Base-by-base conservation (phyloP, 2,329 filamentous ascomycete species). In the Knufia petricola region DNA sequence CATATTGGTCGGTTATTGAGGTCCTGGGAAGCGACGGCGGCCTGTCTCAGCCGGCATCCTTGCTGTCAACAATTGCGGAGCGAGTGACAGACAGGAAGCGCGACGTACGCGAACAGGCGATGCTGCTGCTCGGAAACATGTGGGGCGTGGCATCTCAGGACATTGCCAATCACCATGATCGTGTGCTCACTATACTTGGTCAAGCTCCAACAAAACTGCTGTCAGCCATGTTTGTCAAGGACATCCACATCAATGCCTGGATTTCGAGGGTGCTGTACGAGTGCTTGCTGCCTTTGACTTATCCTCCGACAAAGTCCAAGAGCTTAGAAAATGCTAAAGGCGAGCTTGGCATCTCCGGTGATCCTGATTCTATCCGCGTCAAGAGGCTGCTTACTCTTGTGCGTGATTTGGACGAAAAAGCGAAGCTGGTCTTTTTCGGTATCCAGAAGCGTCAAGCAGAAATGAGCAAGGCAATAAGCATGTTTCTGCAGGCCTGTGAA, bases 131-230 rank as follows among this genome's bases (percentile, higher is more conserved):
- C 1, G 86, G 80, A 9, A 86, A 82, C 53, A 81, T 96, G 23
- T 98, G 92, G 92, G 89, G 87, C n/a, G 89, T 94, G 15, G 90
- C 87, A 10, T 80, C 83, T 15, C 86, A 87, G 15, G 89, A 95
- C 59, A 85, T 98, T 58, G 81, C 86, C 20, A 79, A 84, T 46
- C 87, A 86, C 12, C 84, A 90, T 58, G 87, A 95, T 57, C 72
- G 76, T 15, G 83, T 94, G 17, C 77, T 76, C 10, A 71, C 79
- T 8, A 77, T 90, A n/a, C 71, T 98, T 10, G 84, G 82, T 4
- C 82, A 82, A 20, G 87, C 94, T 32, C 90, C 92, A 2, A 84
- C 84, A 1, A 84, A 81, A 53, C 87, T 98, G 38, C 80, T 95
- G 53, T 87, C 88, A 61, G 83, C 84, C 0, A 89, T 84, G 60